Evolutionary conservation across 176 grass and related monocot genomes (phyloP).

Genomic region (sorghum (Sorghum bicolor)): DNA sequence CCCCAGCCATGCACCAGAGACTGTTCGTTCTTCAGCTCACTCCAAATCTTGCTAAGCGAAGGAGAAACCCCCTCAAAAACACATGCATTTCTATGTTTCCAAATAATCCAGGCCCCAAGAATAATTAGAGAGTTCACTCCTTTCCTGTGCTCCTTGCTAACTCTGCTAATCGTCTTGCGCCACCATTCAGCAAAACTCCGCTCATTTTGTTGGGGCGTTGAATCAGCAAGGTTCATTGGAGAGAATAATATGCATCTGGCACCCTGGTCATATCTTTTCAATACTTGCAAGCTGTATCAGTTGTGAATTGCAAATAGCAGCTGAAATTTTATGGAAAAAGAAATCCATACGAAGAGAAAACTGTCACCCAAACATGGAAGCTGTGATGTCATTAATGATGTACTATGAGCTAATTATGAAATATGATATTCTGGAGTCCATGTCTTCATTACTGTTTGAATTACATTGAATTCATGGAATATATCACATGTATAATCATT

Average conservation of each 20-base stretch:
- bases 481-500: conserved; percentile 10
- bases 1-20: too few relatives aligned
- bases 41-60: too few relatives aligned
- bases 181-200: too few relatives aligned
- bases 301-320: neutral
- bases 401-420: neutral
- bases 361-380: neutral
- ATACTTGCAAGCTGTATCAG: neutral
- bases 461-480: conserved; percentile 1
- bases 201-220: too few relatives aligned
- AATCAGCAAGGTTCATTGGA: too few relatives aligned
- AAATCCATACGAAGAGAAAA: neutral
- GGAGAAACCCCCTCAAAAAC: too few relatives aligned
- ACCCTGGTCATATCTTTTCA: neutral
- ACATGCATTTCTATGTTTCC: too few relatives aligned
- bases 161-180: too few relatives aligned
- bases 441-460: neutral
- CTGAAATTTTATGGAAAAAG: neutral
- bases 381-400: conserved; percentile 7
- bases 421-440: neutral
- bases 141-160: too few relatives aligned
- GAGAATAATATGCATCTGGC: neutral
- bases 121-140: too few relatives aligned
- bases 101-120: too few relatives aligned
- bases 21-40: too few relatives aligned